Evolutionary conservation across 345 rosid species (phyloP), one percentile per base, ranked within the genome.

Genomic region (Eucalyptus marginata): DNA sequence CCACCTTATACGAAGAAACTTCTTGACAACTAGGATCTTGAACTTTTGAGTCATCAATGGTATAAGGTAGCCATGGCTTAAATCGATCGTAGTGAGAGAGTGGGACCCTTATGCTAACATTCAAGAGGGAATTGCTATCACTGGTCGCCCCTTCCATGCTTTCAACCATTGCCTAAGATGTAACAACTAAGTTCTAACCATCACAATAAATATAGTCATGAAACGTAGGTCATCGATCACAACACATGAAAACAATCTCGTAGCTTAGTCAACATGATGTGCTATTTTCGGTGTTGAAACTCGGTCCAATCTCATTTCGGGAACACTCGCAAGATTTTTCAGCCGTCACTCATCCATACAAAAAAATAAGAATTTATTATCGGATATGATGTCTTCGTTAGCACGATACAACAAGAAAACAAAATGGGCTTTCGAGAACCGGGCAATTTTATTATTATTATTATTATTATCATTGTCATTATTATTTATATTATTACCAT

Each of bases 31-130:
- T 56, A 56, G 29, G 13, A 56, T 24, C 7, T 76, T 3, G 2
- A 3, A 20, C 8, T 40, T 5, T 36, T 0, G 0, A 13, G 8
- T 36, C 5, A 36, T 71, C 2, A 1, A 11, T 71, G 1, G 7
- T 10, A 18, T 18, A 71, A 5, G 25, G 14, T 15, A 8, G 40
- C 2, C 17, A 66, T 8, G 43, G 3, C 20, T 66, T 8, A 66
- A 31, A 66, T 4, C 7, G 2, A 31, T 2, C 16, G 2, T 7
- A 31, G 22, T 1, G 11, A 66, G 11, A 66, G 43, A 7, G 12
- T 31, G 43, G 3, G 12, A 31, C 11, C 22, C 5, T 66, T 8
- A 31, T 7, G 17, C 33, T n/a, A 31, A 64, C 17, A n/a, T 14
- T 31, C 18, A 29, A 16, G 17, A 33, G 33, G 36, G 36, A 31